A percentile compares a stretch with the other conserved stretches of the same genome.
phyloP scores from a whole-genome alignment of 2,329 filamentous ascomycete species.

The Cercospora sp. region DNA sequence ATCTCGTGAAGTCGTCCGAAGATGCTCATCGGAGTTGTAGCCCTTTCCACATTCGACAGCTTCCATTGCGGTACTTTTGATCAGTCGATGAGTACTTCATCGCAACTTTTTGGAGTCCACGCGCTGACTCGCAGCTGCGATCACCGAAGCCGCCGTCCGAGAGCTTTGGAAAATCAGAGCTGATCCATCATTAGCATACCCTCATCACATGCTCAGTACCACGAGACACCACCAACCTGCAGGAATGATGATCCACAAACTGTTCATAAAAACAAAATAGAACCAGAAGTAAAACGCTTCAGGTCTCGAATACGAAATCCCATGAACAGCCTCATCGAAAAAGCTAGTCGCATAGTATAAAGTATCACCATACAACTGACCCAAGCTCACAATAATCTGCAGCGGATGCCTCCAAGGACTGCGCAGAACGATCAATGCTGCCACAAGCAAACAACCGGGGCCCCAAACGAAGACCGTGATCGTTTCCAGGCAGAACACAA shows the following conservation, averaged over 20 bases:
- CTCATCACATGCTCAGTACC: background rate
- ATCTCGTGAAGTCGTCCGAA: background rate
- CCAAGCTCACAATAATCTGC: conserved; percentile 62
- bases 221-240: conserved; percentile 47
- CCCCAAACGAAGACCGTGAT: conserved; percentile 75
- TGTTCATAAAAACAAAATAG: conserved; percentile 65
- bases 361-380: conserved; percentile 64
- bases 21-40: background rate
- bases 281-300: conserved; percentile 66
- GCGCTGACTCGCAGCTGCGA: conserved; percentile 27
- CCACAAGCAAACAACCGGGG: conserved; percentile 60
- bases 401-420: conserved; percentile 60
- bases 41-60: background rate
- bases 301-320: conserved; percentile 59
- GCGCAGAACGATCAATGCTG: conserved; percentile 55
- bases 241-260: conserved; percentile 66
- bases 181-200: conserved; percentile 22
- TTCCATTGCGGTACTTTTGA: background rate
- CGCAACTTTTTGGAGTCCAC: conserved; percentile 31
- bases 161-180: conserved; percentile 36
- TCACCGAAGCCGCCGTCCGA: conserved; percentile 28
- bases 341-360: conserved; percentile 65
- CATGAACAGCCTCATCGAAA: conserved; percentile 59
- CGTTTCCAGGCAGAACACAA: conserved; percentile 84
- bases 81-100: conserved; percentile 4